These are phyloP conservation scores for Blastobotrys arbuscula DNA, from an alignment of 1,139 yeast species.

Conservation along the genomic window DNA sequence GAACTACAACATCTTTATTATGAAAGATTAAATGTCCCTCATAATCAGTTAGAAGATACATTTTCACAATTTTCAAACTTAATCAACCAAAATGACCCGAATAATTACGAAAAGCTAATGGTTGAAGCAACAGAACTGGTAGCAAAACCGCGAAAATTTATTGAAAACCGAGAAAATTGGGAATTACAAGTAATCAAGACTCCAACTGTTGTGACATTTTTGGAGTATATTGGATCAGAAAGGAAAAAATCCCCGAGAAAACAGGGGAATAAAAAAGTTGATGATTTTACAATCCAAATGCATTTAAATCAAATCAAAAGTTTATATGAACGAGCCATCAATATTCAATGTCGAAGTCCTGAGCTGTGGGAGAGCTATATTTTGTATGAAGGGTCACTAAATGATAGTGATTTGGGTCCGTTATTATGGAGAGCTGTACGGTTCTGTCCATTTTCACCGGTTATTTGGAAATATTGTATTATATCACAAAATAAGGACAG, in stretches of 20 bases:
- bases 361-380: constrained; percentile 33
- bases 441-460: constrained; percentile 28
- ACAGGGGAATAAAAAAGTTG: constrained; percentile 9
- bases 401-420: background rate
- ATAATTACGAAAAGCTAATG: constrained; percentile 41
- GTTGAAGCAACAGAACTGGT: constrained; percentile 37
- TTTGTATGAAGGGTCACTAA: constrained; percentile 11
- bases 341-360: constrained; percentile 18
- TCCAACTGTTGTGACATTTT: constrained; percentile 22
- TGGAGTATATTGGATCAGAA: constrained; percentile 31
- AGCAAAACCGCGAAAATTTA: constrained; percentile 30
- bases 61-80: constrained; percentile 43
- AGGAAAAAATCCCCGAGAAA: constrained; percentile 9
- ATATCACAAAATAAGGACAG: background rate
- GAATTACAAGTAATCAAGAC: constrained; percentile 16
- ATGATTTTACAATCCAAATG: background rate
- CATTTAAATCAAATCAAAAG: constrained; percentile 12
- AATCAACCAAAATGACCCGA: constrained; percentile 32
- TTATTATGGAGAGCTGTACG: constrained; percentile 22
- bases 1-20: constrained; percentile 22
- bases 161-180: constrained; percentile 22
- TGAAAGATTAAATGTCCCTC: constrained; percentile 42
- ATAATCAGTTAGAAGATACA: constrained; percentile 39
- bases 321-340: constrained; percentile 25
- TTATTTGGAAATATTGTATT: constrained; percentile 24